These are phyloP conservation scores for Euryodendron excelsum DNA, from an alignment of 148 eudicot species.

Conservation along the genomic window DNA sequence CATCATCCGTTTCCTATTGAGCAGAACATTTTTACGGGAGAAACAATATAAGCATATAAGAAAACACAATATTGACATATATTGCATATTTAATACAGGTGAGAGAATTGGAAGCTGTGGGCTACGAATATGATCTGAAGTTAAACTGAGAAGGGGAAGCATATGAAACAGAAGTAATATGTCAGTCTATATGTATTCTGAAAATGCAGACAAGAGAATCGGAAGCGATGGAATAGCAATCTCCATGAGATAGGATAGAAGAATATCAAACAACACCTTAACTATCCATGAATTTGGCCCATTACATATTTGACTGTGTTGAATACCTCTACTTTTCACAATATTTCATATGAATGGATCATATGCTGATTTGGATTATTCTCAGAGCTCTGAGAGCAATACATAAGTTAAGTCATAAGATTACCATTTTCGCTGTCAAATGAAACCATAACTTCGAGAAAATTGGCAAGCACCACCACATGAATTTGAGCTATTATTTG, in stretches of 20 bases:
- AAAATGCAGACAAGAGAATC: neutral
- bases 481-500: neutral
- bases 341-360: neutral
- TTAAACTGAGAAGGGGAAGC: neutral
- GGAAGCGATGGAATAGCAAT: neutral
- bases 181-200: neutral
- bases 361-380: neutral
- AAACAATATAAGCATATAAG: neutral
- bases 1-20: constrained; percentile 73
- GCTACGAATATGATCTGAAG: neutral
- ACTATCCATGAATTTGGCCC: neutral
- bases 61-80: neutral
- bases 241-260: neutral
- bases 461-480: too few species aligned
- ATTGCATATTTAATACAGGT: neutral
- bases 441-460: neutral
- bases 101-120: neutral
- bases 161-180: neutral
- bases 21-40: neutral
- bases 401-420: neutral
- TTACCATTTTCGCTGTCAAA: neutral
- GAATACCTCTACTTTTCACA: neutral
- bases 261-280: neutral
- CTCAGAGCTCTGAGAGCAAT: neutral
- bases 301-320: neutral